Evolutionary conservation across 2,329 filamentous ascomycete species (phyloP), one percentile per base, ranked within the genome.

Genomic region (Sporothrix pallida): DNA sequence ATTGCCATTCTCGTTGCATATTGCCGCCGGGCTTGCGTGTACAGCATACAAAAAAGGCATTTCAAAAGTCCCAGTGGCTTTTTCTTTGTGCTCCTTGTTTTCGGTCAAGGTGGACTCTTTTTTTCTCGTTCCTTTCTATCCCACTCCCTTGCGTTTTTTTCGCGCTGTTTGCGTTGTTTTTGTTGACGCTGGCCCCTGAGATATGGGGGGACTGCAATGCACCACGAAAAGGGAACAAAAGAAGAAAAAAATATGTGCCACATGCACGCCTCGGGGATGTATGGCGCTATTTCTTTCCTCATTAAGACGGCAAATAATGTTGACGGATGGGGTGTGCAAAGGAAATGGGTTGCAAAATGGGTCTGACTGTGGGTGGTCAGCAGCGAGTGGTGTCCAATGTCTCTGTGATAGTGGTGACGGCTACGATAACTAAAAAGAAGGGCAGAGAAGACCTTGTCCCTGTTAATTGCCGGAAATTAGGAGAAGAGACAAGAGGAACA

Each of bases 231-330:
- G 17, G 23, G 26, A 2, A 20, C 15, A 20, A 23, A 54, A 20
- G 17, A 17, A 46, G 9, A 3, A 12, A 65, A 26, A 67, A 50
- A 26, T 23, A 50, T 20, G 63, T 50, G 63, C 63, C 63, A 50
- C 44, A 48, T 67, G 63, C 44, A 67, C 44, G 44, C 42, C 44
- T 67, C 63, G 63, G 44, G 20, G 44, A 50, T 67, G 26, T n/a
- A 48, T 26, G 9, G n/a, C 60, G 20, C 63, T 50, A 15, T 7
- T 26, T 67, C 9, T 12, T 50, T 48, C 13, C 12, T 50, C 8
- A 12, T 63, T 20, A 8, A 2, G n/a, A 17, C 9, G 23, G 9
- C 13, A 42, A 62, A 13, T 1, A 3, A 26, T 15, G 3, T 4
- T 17, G 23, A n/a, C 15, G 23, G 23, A 44, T 10, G 20, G 37